Evolutionary conservation across 352 stramenopile species (phyloP), one percentile per base, ranked within the genome.

Genomic region (Phytophthora citricola): DNA sequence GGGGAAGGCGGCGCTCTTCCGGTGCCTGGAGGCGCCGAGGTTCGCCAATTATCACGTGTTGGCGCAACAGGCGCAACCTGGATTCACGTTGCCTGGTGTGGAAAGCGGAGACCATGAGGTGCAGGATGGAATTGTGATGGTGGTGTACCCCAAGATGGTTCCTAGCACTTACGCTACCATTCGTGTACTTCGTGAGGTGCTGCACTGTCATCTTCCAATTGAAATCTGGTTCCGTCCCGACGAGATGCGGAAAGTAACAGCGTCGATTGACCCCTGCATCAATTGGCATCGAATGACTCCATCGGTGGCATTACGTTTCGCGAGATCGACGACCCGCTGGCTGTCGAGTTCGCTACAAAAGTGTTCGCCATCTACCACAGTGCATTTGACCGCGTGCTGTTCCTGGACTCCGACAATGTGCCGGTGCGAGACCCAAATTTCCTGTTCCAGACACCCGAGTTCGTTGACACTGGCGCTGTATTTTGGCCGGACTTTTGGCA

Each of bases 391-490:
- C 60, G 76, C 8, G 56, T 87, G 43, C 51, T 87, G 32, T 83
- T 89, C 45, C 50, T 89, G 15, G 79, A 87, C 58, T 66, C 71
- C 22, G 80, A 89, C 60, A 88, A 85, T 43, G 48, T 80, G 17
- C 76, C 73, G 2, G 59, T 62, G 7, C 40, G 51, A 62, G 59
- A 61, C 50, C 41, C 50, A 2, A 62, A 22, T 17, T 66, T 60
- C 41, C 26, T 67, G 22, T 67, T 67, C 41, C 15, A 50, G 29
- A 60, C 58, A 22, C 47, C 38, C 0, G 58, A 67, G 32, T 62
- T 67, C 17, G 41, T 45, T 2, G 11, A 50, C 22, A 66, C 41
- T 70, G 81, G 81, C 39, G 77, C 57, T 84, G 73, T 71, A 34
- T 92, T 31, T 87, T 93, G 60, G 73, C 78, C 61, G 2, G 53